phyloP scores from a whole-genome alignment of 768 basidiomycete genomes.

The Termitomyces heimii region DNA sequence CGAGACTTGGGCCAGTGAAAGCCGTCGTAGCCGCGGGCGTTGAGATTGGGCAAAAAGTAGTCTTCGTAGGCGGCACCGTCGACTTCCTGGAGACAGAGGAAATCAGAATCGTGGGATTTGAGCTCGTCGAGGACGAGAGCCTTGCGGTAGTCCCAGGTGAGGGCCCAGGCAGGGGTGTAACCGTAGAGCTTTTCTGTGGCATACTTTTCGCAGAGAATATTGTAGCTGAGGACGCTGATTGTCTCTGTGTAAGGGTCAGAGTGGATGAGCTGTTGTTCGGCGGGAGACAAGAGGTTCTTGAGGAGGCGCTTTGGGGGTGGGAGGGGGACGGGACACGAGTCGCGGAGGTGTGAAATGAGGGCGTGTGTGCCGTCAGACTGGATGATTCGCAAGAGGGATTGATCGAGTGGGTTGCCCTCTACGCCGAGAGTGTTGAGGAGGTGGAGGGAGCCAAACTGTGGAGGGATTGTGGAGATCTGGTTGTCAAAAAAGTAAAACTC shows the following conservation, averaged over 20 bases:
- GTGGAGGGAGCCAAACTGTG: slow-evolving; percentile 84
- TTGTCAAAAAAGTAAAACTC: slow-evolving; percentile 97
- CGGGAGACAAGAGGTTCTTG: slow-evolving; percentile 54
- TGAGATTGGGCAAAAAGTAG: slow-evolving; percentile 73
- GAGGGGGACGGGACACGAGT: slow-evolving; percentile 78
- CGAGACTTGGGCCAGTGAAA: slow-evolving; percentile 89
- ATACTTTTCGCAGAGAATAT: slow-evolving; percentile 88
- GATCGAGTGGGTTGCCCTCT: slow-evolving; percentile 94
- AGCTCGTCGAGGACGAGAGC: slow-evolving; percentile 84
- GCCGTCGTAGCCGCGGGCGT: slow-evolving; percentile 79
- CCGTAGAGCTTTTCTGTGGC: slow-evolving; percentile 89
- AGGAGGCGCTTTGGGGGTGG: slow-evolving; percentile 79
- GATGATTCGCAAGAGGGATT: slow-evolving; percentile 66
- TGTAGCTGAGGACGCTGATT: slow-evolving; percentile 83
- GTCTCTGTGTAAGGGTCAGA: slow-evolving; percentile 68
- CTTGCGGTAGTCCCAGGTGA: slow-evolving; percentile 93
- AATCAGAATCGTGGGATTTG: slow-evolving; percentile 74
- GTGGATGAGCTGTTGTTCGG: slow-evolving; percentile 53
- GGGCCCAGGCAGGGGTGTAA: slow-evolving; percentile 95
- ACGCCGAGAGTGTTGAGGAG: slow-evolving; percentile 91
- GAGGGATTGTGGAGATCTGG: slow-evolving; percentile 76
- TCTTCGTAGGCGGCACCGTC: slow-evolving; percentile 91
- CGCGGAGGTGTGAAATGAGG: slow-evolving; percentile 86
- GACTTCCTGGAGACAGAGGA: slow-evolving; percentile 94
- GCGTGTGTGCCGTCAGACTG: slow-evolving; percentile 95